These are phyloP conservation scores for Canariomyces notabilis DNA, from an alignment of 2,329 filamentous ascomycete species.

Conservation along the genomic window DNA sequence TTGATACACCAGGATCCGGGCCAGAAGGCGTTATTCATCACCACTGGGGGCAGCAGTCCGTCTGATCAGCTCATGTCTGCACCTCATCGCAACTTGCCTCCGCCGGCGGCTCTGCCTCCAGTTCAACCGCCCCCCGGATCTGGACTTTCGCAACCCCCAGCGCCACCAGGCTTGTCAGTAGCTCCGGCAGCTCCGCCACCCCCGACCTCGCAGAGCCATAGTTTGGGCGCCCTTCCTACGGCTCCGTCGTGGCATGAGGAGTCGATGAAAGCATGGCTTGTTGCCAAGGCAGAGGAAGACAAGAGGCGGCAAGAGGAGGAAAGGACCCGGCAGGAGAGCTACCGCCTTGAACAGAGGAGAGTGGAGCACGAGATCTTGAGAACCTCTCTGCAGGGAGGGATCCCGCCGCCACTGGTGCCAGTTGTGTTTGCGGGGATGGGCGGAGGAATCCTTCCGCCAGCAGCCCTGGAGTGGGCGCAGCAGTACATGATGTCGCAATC, in stretches of 20 bases:
- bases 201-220: conserved; percentile 35
- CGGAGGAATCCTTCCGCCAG: conserved; percentile 55
- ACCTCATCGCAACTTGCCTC: conserved; percentile 64
- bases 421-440: conserved; percentile 70
- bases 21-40: conserved; percentile 37
- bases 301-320: conserved; percentile 70
- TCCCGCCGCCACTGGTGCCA: conserved; percentile 70
- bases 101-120: conserved; percentile 60
- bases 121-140: conserved; percentile 40
- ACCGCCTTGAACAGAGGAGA: conserved; percentile 66
- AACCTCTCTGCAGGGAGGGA: conserved; percentile 62
- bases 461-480: conserved; percentile 63
- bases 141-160: conserved; percentile 30
- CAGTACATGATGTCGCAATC: conserved; percentile 54
- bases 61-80: conserved; percentile 59
- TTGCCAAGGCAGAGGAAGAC: conserved; percentile 69
- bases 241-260: conserved; percentile 68
- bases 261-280: conserved; percentile 65
- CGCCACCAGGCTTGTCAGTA: conserved; percentile 26
- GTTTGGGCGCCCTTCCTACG: conserved; percentile 53
- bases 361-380: conserved; percentile 69
- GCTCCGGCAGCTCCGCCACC: conserved; percentile 25
- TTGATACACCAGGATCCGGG: conserved; percentile 45
- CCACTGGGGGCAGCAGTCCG: conserved; percentile 43
- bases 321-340: conserved; percentile 57